Conservation (phyloP, 768 basidiomycete genomes). For the Lentinus brumalis region DNA sequence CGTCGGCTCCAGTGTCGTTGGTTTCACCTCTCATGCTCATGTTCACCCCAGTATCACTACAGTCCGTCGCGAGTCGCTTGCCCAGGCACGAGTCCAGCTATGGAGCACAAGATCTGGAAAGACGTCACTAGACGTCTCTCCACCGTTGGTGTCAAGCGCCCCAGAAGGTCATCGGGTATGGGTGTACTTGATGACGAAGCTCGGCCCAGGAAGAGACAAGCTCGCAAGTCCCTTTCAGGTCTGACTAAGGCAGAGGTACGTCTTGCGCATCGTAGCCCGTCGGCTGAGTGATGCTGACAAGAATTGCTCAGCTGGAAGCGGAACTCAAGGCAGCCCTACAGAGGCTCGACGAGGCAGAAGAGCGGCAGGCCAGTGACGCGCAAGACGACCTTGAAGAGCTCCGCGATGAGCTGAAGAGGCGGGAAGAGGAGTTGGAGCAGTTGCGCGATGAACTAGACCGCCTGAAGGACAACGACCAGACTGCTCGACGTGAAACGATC, state of each 20-base stretch:
- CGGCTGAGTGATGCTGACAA: background rate
- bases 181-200: conserved; percentile 13
- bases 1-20: background rate
- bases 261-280: background rate
- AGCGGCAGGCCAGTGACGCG: conserved; percentile 29
- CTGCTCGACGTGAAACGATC: conserved; percentile 2
- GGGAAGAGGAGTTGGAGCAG: conserved; percentile 6
- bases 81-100: conserved; percentile 27
- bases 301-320: conserved; percentile 31
- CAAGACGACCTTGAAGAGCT: conserved; percentile 31
- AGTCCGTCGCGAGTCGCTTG: conserved; percentile 36
- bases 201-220: conserved; percentile 16
- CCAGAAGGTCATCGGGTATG: background rate
- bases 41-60: conserved; percentile 32
- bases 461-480: conserved; percentile 6
- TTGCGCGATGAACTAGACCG: conserved; percentile 12
- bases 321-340: conserved; percentile 31
- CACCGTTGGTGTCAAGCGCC: conserved; percentile 30
- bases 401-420: conserved; percentile 23
- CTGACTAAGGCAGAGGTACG: conserved; percentile 48
- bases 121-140: conserved; percentile 34
- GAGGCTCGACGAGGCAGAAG: conserved; percentile 30
- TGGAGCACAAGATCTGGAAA: conserved; percentile 44
- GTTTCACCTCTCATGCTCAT: conserved; percentile 1
- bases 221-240: conserved; percentile 32